Percentiles rank a stretch among this genome's conserved stretches.
phyloP scores from a whole-genome alignment of 805 yeast species.

The Danielia reshetovae region DNA sequence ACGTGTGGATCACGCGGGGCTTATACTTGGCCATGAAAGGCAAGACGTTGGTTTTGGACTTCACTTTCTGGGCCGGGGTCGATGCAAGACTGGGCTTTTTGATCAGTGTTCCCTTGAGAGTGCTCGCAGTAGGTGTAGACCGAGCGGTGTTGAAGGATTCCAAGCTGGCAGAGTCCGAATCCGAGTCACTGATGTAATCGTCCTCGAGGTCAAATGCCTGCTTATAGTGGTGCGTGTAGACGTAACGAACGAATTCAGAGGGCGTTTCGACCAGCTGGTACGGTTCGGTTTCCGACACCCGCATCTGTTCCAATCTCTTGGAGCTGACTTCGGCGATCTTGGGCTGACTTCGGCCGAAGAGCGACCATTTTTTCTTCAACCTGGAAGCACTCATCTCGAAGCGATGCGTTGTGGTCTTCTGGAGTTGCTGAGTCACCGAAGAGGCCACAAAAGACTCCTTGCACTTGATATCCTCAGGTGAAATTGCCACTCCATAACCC shows the following conservation, averaged over 20 bases:
- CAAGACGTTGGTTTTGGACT: slow-evolving; percentile 39
- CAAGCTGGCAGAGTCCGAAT: slow-evolving; percentile 21
- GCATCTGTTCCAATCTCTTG: slow-evolving; percentile 25
- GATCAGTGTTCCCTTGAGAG: not conserved
- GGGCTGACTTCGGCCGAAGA: slow-evolving; percentile 19
- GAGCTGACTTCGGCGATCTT: slow-evolving; percentile 17
- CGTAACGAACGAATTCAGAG: slow-evolving; percentile 16
- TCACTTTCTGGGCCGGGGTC: slow-evolving; percentile 1
- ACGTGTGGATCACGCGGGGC: slow-evolving; percentile 46
- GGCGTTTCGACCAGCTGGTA: slow-evolving; percentile 23
- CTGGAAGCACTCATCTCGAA: slow-evolving; percentile 11
- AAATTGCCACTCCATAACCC: slow-evolving; percentile 43
- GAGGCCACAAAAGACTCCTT: slow-evolving; percentile 32
- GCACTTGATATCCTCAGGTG: slow-evolving; percentile 24
- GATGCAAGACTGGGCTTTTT: slow-evolving; percentile 1
- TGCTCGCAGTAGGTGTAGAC: slow-evolving; percentile 10
- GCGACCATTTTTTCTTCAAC: slow-evolving; percentile 30
- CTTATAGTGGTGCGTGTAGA: slow-evolving; percentile 20
- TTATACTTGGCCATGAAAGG: slow-evolving; percentile 49
- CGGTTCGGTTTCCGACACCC: slow-evolving; percentile 21
- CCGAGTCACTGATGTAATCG: slow-evolving; percentile 2
- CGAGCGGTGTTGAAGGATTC: slow-evolving; percentile 33
- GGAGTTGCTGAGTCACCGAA: slow-evolving; percentile 9
- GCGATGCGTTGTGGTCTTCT: slow-evolving; percentile 3
- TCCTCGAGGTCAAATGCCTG: slow-evolving; percentile 12